Conservation (phyloP, 495 filamentous ascomycete species). For the Bacidia rubella region DNA sequence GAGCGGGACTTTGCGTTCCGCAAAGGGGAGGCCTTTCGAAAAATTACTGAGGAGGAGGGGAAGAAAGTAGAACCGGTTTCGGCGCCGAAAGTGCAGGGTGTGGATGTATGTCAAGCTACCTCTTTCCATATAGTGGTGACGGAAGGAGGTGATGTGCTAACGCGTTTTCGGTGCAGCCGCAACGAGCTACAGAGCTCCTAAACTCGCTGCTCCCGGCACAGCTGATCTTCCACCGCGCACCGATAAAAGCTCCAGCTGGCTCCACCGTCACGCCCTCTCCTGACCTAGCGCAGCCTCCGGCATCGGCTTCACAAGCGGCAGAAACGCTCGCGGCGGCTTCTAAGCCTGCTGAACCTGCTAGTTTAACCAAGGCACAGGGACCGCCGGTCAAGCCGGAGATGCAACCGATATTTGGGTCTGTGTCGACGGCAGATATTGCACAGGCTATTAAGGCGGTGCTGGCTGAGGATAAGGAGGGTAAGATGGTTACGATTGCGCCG, state of each 20-base stretch:
- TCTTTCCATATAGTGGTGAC: background rate
- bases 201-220: slow-evolving; percentile 31
- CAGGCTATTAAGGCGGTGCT: slow-evolving; percentile 33
- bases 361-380: background rate
- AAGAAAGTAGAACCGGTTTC: background rate
- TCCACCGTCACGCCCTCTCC: slow-evolving; percentile 15
- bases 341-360: no score
- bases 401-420: slow-evolving; percentile 41
- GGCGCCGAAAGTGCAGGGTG: background rate
- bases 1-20: slow-evolving; percentile 37
- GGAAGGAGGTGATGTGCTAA: background rate
- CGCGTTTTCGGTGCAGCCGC: slow-evolving; percentile 23
- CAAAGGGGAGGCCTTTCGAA: background rate
- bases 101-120: background rate
- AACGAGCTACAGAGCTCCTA: slow-evolving; percentile 35
- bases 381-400: slow-evolving; percentile 15
- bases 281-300: slow-evolving; percentile 18
- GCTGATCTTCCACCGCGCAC: slow-evolving; percentile 38
- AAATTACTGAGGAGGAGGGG: background rate
- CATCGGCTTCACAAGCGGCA: slow-evolving; percentile 4
- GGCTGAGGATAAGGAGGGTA: slow-evolving; percentile 33
- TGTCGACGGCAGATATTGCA: slow-evolving; percentile 39
- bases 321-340: slow-evolving; percentile 18
- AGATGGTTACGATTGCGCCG: slow-evolving; percentile 33
- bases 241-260: slow-evolving; percentile 12